Base-by-base conservation (phyloP, 805 yeast genomes). In the Yarrowia keelungensis region DNA sequence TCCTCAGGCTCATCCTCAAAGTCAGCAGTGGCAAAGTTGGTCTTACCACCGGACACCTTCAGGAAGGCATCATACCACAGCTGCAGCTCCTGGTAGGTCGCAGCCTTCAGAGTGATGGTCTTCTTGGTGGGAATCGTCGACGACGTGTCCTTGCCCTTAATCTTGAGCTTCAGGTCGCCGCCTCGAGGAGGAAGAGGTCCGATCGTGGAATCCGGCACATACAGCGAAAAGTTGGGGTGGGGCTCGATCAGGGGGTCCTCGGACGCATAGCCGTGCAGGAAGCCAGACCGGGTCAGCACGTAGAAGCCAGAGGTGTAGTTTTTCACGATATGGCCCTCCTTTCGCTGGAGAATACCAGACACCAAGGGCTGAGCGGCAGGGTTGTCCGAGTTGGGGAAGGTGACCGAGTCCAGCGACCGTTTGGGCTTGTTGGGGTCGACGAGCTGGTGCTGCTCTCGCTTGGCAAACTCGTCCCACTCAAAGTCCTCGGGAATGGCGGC, bases 271-370 rank as follows among this genome's bases (percentile, higher is more conserved):
- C 83, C 85, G 70, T 81, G 81, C 26, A 85, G 72, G 72, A 77
- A 83, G 26, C 81, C 78, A 0, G 85, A 72, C 39, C 81, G 82
- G 7, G 87, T 80, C 51, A 85, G 75, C 47, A 82, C 87, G 74
- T 81, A 85, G 71, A 79, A 81, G 9, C 78, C 79, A 10, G 84
- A 76, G 66, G 77, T 76, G 74, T 80, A 84, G 67, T 78, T 75
- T 72, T 83, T 82, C 66, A 78, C 74, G 38, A 85, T 69, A 45
- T 76, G 75, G 7, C 85, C 83, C 58, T 81, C 82, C 74, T 83
- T 83, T 67, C 83, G 81, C 71, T 77, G 76, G 49, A 85, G 74
- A 36, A 79, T 70, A 46, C 88, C 88, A 72, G 83, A 85, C 15
- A 84, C 74, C 35, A 83, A 74, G 2, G 88, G 87, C 41, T 69